A percentile compares a stretch with the other conserved stretches of the same genome.
These are phyloP conservation scores for Acidiella bohemica DNA, from an alignment of 495 filamentous ascomycete genomes.

Conservation along the genomic window DNA sequence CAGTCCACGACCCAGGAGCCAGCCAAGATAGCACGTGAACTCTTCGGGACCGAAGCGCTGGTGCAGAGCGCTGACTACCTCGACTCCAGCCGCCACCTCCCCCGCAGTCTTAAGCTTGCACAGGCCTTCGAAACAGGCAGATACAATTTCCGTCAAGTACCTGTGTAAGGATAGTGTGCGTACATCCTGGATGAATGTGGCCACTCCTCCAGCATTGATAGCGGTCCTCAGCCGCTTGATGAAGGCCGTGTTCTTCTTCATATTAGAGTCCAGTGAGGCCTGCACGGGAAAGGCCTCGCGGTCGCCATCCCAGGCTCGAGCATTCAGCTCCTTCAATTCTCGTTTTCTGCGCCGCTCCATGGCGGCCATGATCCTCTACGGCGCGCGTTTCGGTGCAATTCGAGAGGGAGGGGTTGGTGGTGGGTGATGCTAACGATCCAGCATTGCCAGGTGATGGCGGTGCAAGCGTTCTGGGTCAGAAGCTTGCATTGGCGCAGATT, in stretches of 20 bases:
- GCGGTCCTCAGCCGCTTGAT: conserved; percentile 93
- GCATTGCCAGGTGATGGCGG: conserved; percentile 12
- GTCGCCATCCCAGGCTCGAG: conserved; percentile 75
- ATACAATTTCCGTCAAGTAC: conserved; percentile 94
- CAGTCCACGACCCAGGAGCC: conserved; percentile 82
- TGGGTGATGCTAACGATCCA: conserved; percentile 13
- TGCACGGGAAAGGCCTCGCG: conserved; percentile 66
- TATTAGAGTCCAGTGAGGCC: conserved; percentile 78
- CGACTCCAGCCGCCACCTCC: conserved; percentile 82
- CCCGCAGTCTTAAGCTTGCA: conserved; percentile 79
- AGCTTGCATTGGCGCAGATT: conserved; percentile 23
- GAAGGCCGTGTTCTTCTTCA: conserved; percentile 99
- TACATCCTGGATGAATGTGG: conserved; percentile 82
- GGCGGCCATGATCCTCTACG: conserved; percentile 8
- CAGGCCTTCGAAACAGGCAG: conserved; percentile 92
- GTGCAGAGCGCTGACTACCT: conserved; percentile 86
- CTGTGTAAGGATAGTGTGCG: conserved; percentile 87
- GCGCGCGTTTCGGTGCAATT: conserved; percentile 11
- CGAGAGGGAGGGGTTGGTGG: conserved; percentile 1
- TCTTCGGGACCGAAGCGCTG: conserved; percentile 86
- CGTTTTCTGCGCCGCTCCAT: conserved; percentile 86
- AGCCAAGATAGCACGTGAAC: conserved; percentile 84
- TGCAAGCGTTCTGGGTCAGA: conserved; percentile 16
- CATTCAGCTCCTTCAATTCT: conserved; percentile 83
- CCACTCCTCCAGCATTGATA: conserved; percentile 59